Conservation (phyloP, 805 yeast genomes). For the Starmerella potacharoeniae region DNA sequence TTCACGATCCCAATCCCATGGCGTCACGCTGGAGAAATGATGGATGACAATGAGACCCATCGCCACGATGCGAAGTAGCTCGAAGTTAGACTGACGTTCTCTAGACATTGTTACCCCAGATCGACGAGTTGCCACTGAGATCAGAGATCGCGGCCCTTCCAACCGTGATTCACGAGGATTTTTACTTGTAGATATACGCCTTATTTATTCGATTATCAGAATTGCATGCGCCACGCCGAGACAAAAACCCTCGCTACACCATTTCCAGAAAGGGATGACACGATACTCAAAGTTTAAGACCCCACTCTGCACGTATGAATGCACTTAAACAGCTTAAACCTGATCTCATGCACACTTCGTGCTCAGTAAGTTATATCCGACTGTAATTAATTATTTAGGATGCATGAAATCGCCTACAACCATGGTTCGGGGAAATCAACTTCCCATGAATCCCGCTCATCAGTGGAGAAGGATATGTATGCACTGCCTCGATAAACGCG, state of each 20-base stretch:
- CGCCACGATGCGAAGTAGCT: constrained; percentile 11
- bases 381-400: neutral
- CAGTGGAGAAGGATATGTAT: neutral
- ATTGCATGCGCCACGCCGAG: neutral
- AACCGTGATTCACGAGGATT: too few species aligned
- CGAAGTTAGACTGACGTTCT: constrained; percentile 11
- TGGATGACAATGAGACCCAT: constrained; percentile 13
- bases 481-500: constrained; percentile 2
- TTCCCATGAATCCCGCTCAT: neutral
- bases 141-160: too few species aligned
- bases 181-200: neutral
- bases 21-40: constrained; percentile 7
- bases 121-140: too few species aligned
- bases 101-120: neutral
- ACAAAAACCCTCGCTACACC: neutral
- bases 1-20: constrained; percentile 5
- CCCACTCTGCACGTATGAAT: neutral
- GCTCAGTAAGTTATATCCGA: neutral
- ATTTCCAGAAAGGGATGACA: neutral
- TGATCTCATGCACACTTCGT: neutral
- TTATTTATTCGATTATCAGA: neutral
- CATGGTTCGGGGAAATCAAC: neutral
- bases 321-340: neutral
- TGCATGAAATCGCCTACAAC: neutral
- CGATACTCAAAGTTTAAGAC: neutral